Evolutionary conservation across 73 alveolate genomes (phyloP).

Genomic region (Tetrahymena borealis): DNA sequence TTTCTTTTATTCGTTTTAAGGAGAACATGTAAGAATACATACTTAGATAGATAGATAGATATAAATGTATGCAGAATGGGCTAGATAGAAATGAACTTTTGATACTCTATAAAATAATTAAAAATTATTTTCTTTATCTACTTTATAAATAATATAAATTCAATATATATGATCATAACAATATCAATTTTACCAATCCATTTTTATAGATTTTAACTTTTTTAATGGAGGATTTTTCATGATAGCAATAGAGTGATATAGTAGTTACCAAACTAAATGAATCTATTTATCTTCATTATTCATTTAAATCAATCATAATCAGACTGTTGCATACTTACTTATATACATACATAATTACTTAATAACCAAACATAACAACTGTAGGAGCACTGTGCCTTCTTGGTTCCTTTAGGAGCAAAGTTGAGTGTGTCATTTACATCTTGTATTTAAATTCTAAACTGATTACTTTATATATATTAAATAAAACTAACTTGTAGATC

Average conservation of each 20-base stretch:
- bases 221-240: constrained; percentile 1
- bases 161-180: too few species aligned
- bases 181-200: background rate
- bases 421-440: background rate
- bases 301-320: too few species aligned
- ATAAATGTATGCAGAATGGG: too few species aligned
- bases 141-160: too few species aligned
- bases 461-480: background rate
- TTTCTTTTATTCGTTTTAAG: too few species aligned
- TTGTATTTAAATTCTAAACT: background rate
- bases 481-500: background rate
- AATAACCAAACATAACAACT: background rate
- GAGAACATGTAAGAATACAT: too few species aligned
- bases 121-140: too few species aligned
- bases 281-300: too few species aligned
- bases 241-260: background rate
- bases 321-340: background rate
- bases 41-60: too few species aligned
- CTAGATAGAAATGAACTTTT: too few species aligned
- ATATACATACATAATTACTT: background rate
- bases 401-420: background rate
- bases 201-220: background rate
- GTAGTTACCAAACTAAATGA: background rate
- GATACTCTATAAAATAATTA: too few species aligned
- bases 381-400: background rate